Percentiles rank a stretch among this genome's conserved stretches.
These are phyloP conservation scores for Diutina rugosa DNA, from an alignment of 1,139 yeast genomes.

Conservation along the genomic window DNA sequence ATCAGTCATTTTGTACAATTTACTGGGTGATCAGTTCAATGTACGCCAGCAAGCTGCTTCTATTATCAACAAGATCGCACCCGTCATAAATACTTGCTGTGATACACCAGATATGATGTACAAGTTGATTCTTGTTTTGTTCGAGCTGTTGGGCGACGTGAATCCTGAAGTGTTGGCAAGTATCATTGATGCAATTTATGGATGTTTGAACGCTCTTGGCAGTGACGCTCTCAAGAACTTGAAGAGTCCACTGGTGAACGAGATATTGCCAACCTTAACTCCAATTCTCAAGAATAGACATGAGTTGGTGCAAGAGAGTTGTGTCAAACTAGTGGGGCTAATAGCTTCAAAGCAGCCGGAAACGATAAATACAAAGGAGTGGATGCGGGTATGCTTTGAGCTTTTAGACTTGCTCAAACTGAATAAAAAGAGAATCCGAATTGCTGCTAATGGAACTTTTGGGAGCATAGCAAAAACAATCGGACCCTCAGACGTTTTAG, in stretches of 20 bases:
- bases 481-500: slow-evolving; percentile 93
- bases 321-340: slow-evolving; percentile 68
- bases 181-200: slow-evolving; percentile 54
- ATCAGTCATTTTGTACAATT: slow-evolving; percentile 59
- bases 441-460: slow-evolving; percentile 83
- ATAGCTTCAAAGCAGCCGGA: slow-evolving; percentile 82
- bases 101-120: slow-evolving; percentile 26
- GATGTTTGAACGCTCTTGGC: slow-evolving; percentile 16
- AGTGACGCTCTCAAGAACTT: slow-evolving; percentile 33
- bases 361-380: slow-evolving; percentile 80
- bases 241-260: slow-evolving; percentile 72
- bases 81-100: slow-evolving; percentile 27
- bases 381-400: slow-evolving; percentile 96
- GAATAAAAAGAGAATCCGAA: slow-evolving; percentile 63
- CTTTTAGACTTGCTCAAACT: slow-evolving; percentile 82
- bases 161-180: slow-evolving; percentile 92
- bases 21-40: slow-evolving; percentile 61
- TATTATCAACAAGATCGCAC: slow-evolving; percentile 52
- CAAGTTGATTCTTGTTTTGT: slow-evolving; percentile 63
- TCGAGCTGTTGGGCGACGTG: slow-evolving; percentile 90
- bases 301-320: slow-evolving; percentile 82
- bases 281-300: slow-evolving; percentile 87
- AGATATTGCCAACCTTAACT: slow-evolving; percentile 74
- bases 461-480: slow-evolving; percentile 86
- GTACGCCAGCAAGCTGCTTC: slow-evolving; percentile 84